phyloP scores from a whole-genome alignment of 805 yeast species.

The Pichia cabralensis region DNA sequence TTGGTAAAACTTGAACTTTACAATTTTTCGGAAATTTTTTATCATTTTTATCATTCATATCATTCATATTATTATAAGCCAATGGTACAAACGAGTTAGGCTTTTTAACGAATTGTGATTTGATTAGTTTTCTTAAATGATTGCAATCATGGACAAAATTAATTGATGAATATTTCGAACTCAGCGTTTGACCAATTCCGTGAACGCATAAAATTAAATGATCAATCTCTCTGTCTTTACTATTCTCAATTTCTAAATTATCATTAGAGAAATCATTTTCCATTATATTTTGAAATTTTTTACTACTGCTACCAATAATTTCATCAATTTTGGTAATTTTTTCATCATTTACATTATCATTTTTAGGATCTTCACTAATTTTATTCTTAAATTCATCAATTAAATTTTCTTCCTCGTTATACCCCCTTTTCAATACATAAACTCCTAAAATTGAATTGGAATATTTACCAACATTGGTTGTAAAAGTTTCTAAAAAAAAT shows the following conservation, averaged over 20 bases:
- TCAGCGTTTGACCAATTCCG: constrained; percentile 89
- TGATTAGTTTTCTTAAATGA: constrained; percentile 49
- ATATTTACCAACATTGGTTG: constrained; percentile 6
- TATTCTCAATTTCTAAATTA: constrained; percentile 30
- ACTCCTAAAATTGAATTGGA: constrained; percentile 34
- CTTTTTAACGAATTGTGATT: constrained; percentile 33
- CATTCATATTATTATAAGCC: constrained; percentile 20
- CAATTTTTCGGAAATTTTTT: constrained; percentile 40
- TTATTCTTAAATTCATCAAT: constrained; percentile 7
- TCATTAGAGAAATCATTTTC: constrained; percentile 44
- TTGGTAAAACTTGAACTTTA: constrained; percentile 76
- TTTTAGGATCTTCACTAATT: background rate
- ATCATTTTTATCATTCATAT: constrained; percentile 17
- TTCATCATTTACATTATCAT: background rate
- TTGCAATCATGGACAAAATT: constrained; percentile 83
- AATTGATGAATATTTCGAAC: constrained; percentile 66
- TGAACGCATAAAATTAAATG: constrained; percentile 79
- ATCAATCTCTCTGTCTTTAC: constrained; percentile 32
- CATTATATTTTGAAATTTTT: constrained; percentile 33
- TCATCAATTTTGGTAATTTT: background rate
- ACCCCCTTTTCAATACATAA: constrained; percentile 42
- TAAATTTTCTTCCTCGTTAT: constrained; percentile 10
- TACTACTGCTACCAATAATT: constrained; percentile 11
- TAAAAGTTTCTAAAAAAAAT: constrained; percentile 19
- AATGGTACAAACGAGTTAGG: constrained; percentile 30